These are phyloP conservation scores for Talaromyces piceae DNA, from an alignment of 2,329 filamentous ascomycete genomes.

Conservation along the genomic window DNA sequence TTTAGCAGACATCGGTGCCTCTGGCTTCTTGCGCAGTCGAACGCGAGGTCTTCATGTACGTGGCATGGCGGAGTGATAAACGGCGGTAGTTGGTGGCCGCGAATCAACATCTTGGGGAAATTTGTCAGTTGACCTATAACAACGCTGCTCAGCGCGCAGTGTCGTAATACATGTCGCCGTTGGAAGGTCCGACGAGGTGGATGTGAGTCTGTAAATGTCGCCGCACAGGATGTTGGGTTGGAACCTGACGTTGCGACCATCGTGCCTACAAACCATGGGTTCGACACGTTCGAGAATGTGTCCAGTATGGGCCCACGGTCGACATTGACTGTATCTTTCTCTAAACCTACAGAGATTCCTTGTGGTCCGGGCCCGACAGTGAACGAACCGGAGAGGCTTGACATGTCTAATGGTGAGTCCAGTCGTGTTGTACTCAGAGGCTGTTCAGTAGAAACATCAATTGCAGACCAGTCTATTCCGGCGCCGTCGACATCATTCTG, in stretches of 20 bases:
- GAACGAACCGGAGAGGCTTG: not conserved
- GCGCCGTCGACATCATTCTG: not conserved
- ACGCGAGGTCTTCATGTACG: constrained; percentile 1
- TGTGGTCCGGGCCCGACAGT: not conserved
- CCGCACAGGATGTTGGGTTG: not conserved
- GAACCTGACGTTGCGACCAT: not conserved
- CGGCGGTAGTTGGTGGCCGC: constrained; percentile 6
- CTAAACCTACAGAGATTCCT: not conserved
- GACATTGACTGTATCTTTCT: not conserved
- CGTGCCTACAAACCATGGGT: not conserved
- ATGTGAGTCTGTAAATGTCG: not conserved
- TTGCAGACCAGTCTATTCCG: not conserved
- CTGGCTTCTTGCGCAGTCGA: constrained; percentile 4
- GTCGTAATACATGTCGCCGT: constrained; percentile 1
- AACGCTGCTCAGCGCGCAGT: constrained; percentile 6
- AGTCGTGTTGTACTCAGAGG: not conserved
- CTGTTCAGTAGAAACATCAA: not conserved
- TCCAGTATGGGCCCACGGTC: not conserved
- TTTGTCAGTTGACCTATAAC: constrained; percentile 3
- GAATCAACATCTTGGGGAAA: constrained; percentile 10
- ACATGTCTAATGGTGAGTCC: not conserved
- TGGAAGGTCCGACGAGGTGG: constrained; percentile 2
- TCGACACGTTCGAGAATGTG: not conserved
- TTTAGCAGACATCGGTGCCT: constrained; percentile 7
- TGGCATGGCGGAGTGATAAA: constrained; percentile 9